Conservation (phyloP, 257 asterid genomes). For the Thymus mandschuricus region DNA sequence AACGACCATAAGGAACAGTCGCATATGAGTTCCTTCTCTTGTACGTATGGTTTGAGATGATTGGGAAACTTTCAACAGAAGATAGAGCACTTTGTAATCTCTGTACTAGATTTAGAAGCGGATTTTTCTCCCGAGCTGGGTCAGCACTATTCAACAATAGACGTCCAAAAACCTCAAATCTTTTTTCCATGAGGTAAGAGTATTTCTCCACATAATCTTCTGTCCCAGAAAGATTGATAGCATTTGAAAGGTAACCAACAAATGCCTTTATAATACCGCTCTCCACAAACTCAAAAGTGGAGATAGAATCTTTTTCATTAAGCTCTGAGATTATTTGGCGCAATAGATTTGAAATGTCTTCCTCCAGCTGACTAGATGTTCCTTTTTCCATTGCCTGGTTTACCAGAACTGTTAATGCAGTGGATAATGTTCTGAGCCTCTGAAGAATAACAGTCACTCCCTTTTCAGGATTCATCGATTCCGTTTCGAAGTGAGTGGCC, state of each 20-base stretch:
- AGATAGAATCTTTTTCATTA: conserved; percentile 65
- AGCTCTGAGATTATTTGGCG: conserved; percentile 67
- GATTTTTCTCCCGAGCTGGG: conserved; percentile 42
- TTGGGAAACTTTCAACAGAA: conserved; percentile 83
- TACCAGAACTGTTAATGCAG: conserved; percentile 49
- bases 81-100: conserved; percentile 80
- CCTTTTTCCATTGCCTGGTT: conserved; percentile 37
- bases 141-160: conserved; percentile 53
- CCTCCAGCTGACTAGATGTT: conserved; percentile 54
- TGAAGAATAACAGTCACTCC: conserved; percentile 75
- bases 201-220: conserved; percentile 6
- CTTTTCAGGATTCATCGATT: conserved; percentile 59
- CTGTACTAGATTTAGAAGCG: conserved; percentile 49
- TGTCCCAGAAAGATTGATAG: conserved; percentile 40
- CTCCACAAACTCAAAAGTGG: conserved; percentile 96
- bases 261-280: conserved; percentile 84
- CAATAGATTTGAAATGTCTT: conserved; percentile 55
- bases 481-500: conserved; percentile 63
- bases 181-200: conserved; percentile 49
- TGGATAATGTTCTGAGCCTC: conserved; percentile 68
- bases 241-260: conserved; percentile 63
- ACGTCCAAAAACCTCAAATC: conserved; percentile 76
- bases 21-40: conserved; percentile 70
- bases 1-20: conserved; percentile 71
- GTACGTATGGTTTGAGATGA: conserved; percentile 52